Evolutionary conservation across 495 filamentous ascomycete genomes (phyloP), one percentile per base, ranked within the genome.

Genomic region (Talaromyces borbonicus): DNA sequence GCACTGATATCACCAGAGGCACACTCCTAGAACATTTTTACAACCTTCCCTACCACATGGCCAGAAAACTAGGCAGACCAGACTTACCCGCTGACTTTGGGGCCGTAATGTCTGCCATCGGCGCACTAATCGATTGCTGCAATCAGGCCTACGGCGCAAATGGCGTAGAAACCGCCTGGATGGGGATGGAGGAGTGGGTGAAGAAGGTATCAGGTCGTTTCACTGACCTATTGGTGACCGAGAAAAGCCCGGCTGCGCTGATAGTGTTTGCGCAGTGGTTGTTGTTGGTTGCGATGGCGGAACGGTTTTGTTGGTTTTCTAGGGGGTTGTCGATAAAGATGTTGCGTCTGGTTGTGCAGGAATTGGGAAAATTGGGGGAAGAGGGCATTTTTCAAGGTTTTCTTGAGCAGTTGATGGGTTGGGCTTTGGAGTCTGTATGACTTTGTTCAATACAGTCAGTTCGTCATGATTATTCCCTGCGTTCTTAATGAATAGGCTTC

Each of bases 21-120:
- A 14, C 25, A 9, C 18, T 56, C 15, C 47, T 54, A 24, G 26
- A 42, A 22, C 56, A 47, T 22, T 49, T 61, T 42, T 29, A 8
- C 15, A 24, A 29, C 12, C 58, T 61, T 8, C 58, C 58, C 8
- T 49, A 40, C 29, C 58, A 51, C 40, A 56, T 59, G 51, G 37
- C 56, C 22, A 47, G 53, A 25, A 33, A 27, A 8, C 49, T 61
- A 14, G 49, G 49, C 26, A 55, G 33, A 51, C 58, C 58, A 20
- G 46, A 54, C 6, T 37, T 25, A 22, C 25, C 24, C 29, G 8
- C 33, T 11, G 53, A 56, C 31, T 46, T 56, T 42, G 18, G 58
- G 11, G 46, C 50, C 3, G 48, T 46, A 2, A 29, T 61, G 15
- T 58, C 56, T 7, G 53, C 57, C 24, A 60, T 56, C 43, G 8